phyloP scores from a whole-genome alignment of 345 rosid species.

The Arabidopsis arenosa region DNA sequence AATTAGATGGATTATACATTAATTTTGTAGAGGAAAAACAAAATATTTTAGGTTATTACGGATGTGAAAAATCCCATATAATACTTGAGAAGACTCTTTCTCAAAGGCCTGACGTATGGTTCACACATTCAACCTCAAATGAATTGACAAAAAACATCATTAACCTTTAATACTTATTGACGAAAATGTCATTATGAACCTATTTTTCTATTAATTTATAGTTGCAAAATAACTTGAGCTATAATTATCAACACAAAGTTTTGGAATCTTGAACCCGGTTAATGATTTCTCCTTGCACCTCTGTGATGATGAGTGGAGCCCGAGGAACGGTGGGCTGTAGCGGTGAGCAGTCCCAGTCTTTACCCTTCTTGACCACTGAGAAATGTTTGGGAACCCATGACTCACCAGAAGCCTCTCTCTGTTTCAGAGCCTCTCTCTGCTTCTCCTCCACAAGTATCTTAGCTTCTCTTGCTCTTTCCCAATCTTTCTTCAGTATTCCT shows the following conservation, averaged over 20 bases:
- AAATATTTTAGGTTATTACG: neutral
- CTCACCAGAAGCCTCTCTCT: slow-evolving; percentile 55
- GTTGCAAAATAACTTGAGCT: slow-evolving; percentile 9
- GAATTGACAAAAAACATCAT: neutral
- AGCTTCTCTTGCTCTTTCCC: slow-evolving; percentile 74
- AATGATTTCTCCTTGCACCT: neutral
- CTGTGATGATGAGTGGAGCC: slow-evolving; percentile 57
- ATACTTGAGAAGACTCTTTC: neutral
- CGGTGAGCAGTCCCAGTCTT: slow-evolving; percentile 73
- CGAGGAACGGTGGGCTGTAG: slow-evolving; percentile 52
- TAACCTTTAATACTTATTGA: neutral
- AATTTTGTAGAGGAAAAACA: neutral
- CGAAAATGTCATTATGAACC: neutral
- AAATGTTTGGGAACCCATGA: slow-evolving; percentile 76
- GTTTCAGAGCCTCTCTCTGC: slow-evolving; percentile 59
- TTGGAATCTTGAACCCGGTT: slow-evolving; percentile 16
- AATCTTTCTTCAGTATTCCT: slow-evolving; percentile 61
- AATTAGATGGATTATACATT: neutral
- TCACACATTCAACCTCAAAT: neutral
- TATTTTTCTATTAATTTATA: neutral
- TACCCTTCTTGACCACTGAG: slow-evolving; percentile 40
- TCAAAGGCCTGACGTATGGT: neutral
- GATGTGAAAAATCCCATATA: neutral
- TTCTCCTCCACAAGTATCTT: slow-evolving; percentile 69
- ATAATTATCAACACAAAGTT: neutral